Evolutionary conservation across 2,329 filamentous ascomycete species (phyloP), one percentile per base, ranked within the genome.

Genomic region (Alternaria arborescens): DNA sequence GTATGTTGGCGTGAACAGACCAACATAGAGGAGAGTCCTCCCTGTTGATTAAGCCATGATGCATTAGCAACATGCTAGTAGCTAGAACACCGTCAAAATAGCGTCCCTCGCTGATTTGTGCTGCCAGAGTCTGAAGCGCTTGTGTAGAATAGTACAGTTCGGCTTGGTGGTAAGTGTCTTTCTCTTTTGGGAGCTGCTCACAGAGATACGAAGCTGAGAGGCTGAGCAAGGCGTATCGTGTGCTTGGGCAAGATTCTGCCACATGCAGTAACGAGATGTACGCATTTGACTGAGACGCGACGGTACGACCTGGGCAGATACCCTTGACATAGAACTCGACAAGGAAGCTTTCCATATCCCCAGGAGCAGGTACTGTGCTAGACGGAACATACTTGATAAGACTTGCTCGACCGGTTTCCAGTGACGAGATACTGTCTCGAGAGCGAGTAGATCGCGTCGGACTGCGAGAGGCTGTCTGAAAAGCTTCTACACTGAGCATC

Each of bases 41-140:
- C 8, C 65, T 66, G 55, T 73, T 74, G 40, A 77, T 58, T 12
- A 66, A 67, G 40, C 70, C 68, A 24, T 75, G 71, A 32, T 77
- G 74, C 71, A 77, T 72, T 3, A 77, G 62, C 28, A 77, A 61
- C 74, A 77, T 77, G 52, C 73, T 73, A 5, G 74, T 77, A 3
- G 71, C 67, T 18, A 76, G 66, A 10, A 71, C 71, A 20, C 71
- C 73, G n/a, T 72, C 68, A 40, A 70, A 74, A 36, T 71, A 56
- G 5, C 71, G 64, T n/a, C 71, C 67, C 11, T 64, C 69, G 32
- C 62, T 68, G 40, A 77, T 75, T 28, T 77, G 74, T 20, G 62
- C 58, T 18, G 72, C 64, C 5, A 77, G 51, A 7, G 71, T 61
- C 48, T 76, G 70, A 1, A 76, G 56, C 8, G 74, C 73, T 60